A percentile compares a stretch with the other conserved stretches of the same genome.
Conservation (phyloP, 805 yeast species). For the Priceomyces carsonii region DNA sequence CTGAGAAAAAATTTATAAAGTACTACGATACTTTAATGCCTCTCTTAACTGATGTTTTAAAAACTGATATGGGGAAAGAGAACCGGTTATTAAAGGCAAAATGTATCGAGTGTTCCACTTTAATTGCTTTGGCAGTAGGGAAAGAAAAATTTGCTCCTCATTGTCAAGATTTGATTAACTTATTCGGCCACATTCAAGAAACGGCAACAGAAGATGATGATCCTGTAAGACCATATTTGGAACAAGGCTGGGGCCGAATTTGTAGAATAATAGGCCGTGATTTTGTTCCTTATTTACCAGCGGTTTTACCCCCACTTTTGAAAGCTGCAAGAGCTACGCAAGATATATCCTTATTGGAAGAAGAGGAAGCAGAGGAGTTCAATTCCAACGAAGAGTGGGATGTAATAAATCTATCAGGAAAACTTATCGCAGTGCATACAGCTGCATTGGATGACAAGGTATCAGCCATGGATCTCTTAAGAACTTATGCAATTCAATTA, state of each 20-base stretch:
- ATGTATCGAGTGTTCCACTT: slow-evolving; percentile 92
- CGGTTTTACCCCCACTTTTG: slow-evolving; percentile 86
- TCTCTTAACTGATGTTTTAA: slow-evolving; percentile 72
- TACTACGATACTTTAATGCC: slow-evolving; percentile 97
- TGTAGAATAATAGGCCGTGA: slow-evolving; percentile 85
- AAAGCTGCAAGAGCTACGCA: slow-evolving; percentile 86
- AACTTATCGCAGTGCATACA: slow-evolving; percentile 92
- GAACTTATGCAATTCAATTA: slow-evolving; percentile 81
- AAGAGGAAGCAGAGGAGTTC: slow-evolving; percentile 79
- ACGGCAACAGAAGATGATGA: slow-evolving; percentile 67
- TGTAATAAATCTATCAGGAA: slow-evolving; percentile 86
- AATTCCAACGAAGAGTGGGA: slow-evolving; percentile 93
- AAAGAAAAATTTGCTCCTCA: slow-evolving; percentile 81
- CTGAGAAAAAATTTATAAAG: slow-evolving; percentile 81
- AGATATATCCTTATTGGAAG: slow-evolving; percentile 86
- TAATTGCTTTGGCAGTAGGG: slow-evolving; percentile 94
- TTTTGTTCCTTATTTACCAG: slow-evolving; percentile 79
- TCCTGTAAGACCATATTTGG: slow-evolving; percentile 82
- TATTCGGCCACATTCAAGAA: slow-evolving; percentile 72
- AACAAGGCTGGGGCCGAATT: slow-evolving; percentile 94
- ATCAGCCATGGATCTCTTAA: slow-evolving; percentile 83
- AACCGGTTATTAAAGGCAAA: slow-evolving; percentile 83
- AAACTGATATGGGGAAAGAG: slow-evolving; percentile 75
- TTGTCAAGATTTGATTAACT: slow-evolving; percentile 68
- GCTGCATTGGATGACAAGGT: slow-evolving; percentile 94